phyloP scores from a whole-genome alignment of 2,329 filamentous ascomycete genomes.

The Apiospora phragmitis region DNA sequence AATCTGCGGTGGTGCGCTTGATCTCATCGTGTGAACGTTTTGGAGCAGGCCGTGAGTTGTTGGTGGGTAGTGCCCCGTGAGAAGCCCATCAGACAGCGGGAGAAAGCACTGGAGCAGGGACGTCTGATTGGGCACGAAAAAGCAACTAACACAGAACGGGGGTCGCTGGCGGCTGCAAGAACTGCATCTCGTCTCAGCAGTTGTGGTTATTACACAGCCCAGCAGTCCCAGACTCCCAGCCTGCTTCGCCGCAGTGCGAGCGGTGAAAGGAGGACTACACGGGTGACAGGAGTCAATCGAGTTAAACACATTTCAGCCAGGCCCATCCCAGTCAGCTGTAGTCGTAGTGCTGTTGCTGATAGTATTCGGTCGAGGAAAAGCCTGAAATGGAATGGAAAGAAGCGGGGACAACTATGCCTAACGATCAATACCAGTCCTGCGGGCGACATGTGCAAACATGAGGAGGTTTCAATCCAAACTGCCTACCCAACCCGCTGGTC shows the following conservation, averaged over 20 bases:
- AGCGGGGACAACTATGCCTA: constrained; percentile 5
- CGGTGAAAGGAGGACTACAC: not conserved
- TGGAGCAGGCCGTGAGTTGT: not conserved
- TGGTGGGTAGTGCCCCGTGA: constrained; percentile 3
- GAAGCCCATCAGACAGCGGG: not conserved
- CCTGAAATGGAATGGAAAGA: not conserved
- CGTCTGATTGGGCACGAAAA: not conserved
- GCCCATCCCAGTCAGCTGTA: not conserved
- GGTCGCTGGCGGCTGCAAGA: not conserved
- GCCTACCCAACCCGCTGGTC: not conserved
- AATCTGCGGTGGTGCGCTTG: not conserved
- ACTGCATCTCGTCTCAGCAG: not conserved
- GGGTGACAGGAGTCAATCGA: not conserved
- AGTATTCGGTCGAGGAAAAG: not conserved
- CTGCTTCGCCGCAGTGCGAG: not conserved
- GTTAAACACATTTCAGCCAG: not conserved
- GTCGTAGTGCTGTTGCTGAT: not conserved
- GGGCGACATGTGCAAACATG: not conserved
- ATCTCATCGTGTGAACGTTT: not conserved
- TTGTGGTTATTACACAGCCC: not conserved
- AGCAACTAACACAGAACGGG: not conserved
- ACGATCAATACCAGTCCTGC: not conserved
- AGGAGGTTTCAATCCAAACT: not conserved
- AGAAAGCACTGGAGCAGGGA: not conserved
- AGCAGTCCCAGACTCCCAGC: too few relatives aligned